Conservation (phyloP, 768 basidiomycete species). For the Lactarius akahatsu region DNA sequence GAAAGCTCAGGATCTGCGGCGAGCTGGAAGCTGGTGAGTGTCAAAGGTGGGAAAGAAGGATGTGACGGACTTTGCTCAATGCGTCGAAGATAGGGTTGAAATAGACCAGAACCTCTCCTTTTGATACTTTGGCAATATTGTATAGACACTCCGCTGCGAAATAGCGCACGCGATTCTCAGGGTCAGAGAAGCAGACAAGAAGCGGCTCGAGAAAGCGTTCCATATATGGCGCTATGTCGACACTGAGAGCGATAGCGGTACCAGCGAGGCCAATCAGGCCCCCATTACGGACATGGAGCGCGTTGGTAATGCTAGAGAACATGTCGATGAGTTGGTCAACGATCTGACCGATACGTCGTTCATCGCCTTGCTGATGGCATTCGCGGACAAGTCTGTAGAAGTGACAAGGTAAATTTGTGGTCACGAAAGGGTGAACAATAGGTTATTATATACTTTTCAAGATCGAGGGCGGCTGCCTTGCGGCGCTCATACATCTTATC, state of each 20-base stretch:
- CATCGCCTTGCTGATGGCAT: slow-evolving; percentile 78
- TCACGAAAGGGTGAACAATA: slow-evolving; percentile 1
- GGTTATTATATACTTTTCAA: slow-evolving; percentile 74
- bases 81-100: slow-evolving; percentile 99
- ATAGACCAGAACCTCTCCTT: slow-evolving; percentile 93
- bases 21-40: slow-evolving; percentile 52
- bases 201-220: slow-evolving; percentile 88
- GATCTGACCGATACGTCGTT: slow-evolving; percentile 78
- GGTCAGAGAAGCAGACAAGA: slow-evolving; percentile 88
- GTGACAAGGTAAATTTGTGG: slow-evolving; percentile 12
- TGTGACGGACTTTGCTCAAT: slow-evolving; percentile 79
- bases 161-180: slow-evolving; percentile 93
- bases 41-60: background rate
- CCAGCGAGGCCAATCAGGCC: slow-evolving; percentile 95
- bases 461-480: slow-evolving; percentile 90
- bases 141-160: slow-evolving; percentile 98
- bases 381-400: slow-evolving; percentile 76
- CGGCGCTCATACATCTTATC: slow-evolving; percentile 98
- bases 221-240: slow-evolving; percentile 92
- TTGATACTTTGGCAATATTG: slow-evolving; percentile 96
- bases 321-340: slow-evolving; percentile 94
- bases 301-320: slow-evolving; percentile 80
- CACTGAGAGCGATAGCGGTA: slow-evolving; percentile 93
- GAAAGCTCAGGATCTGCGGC: slow-evolving; percentile 94
- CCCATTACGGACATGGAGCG: slow-evolving; percentile 88